Percentiles rank a stretch among this genome's conserved stretches.
These are phyloP conservation scores for Fusarium proliferatum DNA, from an alignment of 2,329 filamentous ascomycete genomes.

Conservation along the genomic window DNA sequence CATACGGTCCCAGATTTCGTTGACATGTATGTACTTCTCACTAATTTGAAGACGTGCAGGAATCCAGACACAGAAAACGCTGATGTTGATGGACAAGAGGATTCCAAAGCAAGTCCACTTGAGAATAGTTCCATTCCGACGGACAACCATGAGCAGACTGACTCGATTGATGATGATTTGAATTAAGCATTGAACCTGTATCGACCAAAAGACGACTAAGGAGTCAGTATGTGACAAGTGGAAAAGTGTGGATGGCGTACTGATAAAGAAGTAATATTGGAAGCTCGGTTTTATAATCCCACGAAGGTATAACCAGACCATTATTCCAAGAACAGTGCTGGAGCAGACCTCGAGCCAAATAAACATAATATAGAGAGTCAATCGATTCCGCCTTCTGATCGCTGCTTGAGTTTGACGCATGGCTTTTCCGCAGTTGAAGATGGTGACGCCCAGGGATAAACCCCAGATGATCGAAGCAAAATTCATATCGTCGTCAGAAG, in stretches of 20 bases:
- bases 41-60: slow-evolving; percentile 57
- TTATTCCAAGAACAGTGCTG: slow-evolving; percentile 34
- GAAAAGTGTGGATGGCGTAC: slow-evolving; percentile 17
- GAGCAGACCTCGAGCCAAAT: slow-evolving; percentile 39
- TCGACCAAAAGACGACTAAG: slow-evolving; percentile 46
- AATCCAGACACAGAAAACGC: slow-evolving; percentile 62
- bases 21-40: slow-evolving; percentile 53
- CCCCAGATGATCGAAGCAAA: slow-evolving; percentile 42
- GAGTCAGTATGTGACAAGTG: neutral
- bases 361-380: slow-evolving; percentile 34
- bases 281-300: slow-evolving; percentile 47
- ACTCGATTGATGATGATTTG: slow-evolving; percentile 65
- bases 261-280: slow-evolving; percentile 40
- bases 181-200: slow-evolving; percentile 57
- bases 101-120: slow-evolving; percentile 57
- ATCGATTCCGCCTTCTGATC: slow-evolving; percentile 24
- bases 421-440: slow-evolving; percentile 41
- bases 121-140: slow-evolving; percentile 46
- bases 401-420: slow-evolving; percentile 31
- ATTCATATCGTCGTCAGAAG: slow-evolving; percentile 34
- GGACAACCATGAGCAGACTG: slow-evolving; percentile 56
- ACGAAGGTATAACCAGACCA: slow-evolving; percentile 38
- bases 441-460: slow-evolving; percentile 34
- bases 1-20: slow-evolving; percentile 60
- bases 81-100: slow-evolving; percentile 59